phyloP scores from a whole-genome alignment of 108 stramenopile genomes.

The Nannochloropsis gaditana region DNA sequence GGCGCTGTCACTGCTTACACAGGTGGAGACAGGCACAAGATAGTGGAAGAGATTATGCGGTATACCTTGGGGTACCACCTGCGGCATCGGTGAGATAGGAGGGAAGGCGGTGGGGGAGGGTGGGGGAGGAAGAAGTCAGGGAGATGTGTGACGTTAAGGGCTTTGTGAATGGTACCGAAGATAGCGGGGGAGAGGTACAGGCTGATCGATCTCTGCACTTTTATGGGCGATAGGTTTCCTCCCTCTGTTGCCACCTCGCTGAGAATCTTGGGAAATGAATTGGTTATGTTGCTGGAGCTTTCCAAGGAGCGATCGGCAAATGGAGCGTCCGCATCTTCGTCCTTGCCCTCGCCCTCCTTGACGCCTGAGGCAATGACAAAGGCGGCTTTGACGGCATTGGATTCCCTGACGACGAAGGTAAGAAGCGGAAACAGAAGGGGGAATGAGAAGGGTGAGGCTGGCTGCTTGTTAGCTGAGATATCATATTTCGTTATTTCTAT shows the following conservation, averaged over 20 bases:
- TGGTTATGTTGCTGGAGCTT: not conserved
- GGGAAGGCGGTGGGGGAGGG: not conserved
- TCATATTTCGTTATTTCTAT: not conserved
- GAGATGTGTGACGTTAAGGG: not conserved
- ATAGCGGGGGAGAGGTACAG: no score
- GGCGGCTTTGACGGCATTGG: not conserved
- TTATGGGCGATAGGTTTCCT: not conserved
- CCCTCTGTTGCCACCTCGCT: not conserved
- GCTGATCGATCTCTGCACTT: no score
- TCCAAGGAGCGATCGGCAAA: not conserved
- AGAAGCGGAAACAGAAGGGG: not conserved
- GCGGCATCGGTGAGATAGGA: slow-evolving; percentile 10
- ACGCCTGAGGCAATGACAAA: slow-evolving; percentile 8
- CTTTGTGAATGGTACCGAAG: no score
- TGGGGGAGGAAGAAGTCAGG: not conserved
- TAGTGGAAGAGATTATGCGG: not conserved
- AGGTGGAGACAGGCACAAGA: not conserved
- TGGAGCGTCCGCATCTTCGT: not conserved
- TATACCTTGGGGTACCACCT: not conserved
- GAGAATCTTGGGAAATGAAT: not conserved
- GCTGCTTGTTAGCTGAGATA: not conserved
- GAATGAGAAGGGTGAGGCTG: not conserved
- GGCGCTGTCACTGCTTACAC: not conserved
- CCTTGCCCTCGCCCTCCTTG: not conserved
- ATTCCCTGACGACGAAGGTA: not conserved